Conservation (phyloP, 805 yeast species). For the Metschnikowia lachancei region DNA sequence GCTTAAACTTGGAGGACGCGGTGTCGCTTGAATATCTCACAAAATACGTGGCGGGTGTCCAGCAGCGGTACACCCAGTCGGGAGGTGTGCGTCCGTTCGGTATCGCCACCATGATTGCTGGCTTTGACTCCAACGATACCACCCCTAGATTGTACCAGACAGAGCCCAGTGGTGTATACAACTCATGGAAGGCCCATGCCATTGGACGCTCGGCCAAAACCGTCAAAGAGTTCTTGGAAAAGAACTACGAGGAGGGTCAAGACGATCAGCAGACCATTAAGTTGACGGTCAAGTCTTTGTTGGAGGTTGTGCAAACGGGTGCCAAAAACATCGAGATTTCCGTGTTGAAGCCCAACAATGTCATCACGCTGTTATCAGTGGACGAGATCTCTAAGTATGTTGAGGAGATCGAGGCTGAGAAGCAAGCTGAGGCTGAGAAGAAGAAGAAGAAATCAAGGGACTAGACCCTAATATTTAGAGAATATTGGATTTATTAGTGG, state of each 20-base stretch:
- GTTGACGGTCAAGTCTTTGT: constrained; percentile 78
- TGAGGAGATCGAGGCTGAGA: constrained; percentile 81
- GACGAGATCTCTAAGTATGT: constrained; percentile 77
- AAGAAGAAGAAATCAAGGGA: constrained; percentile 43
- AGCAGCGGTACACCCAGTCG: constrained; percentile 93
- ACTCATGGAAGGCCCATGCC: constrained; percentile 97
- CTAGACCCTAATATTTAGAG: background rate
- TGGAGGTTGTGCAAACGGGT: constrained; percentile 98
- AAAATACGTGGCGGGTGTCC: constrained; percentile 94
- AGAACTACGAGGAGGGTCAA: constrained; percentile 66
- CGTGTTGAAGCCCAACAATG: constrained; percentile 69
- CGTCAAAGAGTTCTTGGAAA: constrained; percentile 91
- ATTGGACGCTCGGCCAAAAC: constrained; percentile 95
- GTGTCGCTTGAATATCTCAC: constrained; percentile 90
- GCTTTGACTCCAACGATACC: constrained; percentile 83
- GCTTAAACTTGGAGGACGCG: constrained; percentile 91
- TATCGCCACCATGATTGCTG: constrained; percentile 90
- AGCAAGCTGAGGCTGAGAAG: constrained; percentile 77
- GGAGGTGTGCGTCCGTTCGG: constrained; percentile 99
- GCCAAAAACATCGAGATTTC: constrained; percentile 94
- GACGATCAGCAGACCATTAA: constrained; percentile 69
- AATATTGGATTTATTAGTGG: background rate
- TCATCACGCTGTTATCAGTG: constrained; percentile 56
- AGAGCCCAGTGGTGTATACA: constrained; percentile 95
- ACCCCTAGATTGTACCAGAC: constrained; percentile 87